Base-by-base conservation (phyloP, 2,329 filamentous ascomycete species). In the Talaromyces sp. region DNA sequence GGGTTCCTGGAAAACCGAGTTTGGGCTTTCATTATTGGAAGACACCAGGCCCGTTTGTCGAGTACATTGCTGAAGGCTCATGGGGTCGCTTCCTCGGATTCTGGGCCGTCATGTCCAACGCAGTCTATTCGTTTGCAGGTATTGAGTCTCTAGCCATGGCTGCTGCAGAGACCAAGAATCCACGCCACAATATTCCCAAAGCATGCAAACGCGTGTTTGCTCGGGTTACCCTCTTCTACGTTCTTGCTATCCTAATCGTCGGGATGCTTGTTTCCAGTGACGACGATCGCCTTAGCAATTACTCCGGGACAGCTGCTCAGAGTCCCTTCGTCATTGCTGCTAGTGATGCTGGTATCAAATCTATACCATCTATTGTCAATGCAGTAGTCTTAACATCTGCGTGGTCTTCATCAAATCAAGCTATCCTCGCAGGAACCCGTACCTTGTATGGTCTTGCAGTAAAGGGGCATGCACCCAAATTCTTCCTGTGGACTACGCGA, bases 111-210 rank as follows among this genome's bases (percentile, higher is more conserved):
- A 82, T 86, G 65, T 76, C 78, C 58, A 73, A 78, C 59, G 77
- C 79, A 4, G 76, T 73, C 5, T 81, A 79, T 65, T 75, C 77
- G 5, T 80, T 78, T 60, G 74, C 76, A 75, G 91, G 91, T 49
- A 87, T 89, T 2, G 91, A 93, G 78, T 84, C 92, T 17, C 90
- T 92, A 8, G 91, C 88, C 68, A 87, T 94, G 58, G 89, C 89
- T n/a, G 91, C 91, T 4, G 91, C 90, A 67, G 91, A 94, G 79
- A 89, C 89, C 17, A 38, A 60, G 15, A 68, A 68, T 13, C 67
- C 67, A 17, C 67, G 66, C n/a, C 56, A 64, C 40, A 68, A 61
- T 47, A 64, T 68, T 25, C 67, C 67, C 40, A 62, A 59, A 29
- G 67, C 67, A 25, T 67, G 67, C 60, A 67, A 66, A 38, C 61